Evolutionary conservation across 495 filamentous ascomycete genomes (phyloP).

Genomic region (Neurospora terricola): DNA sequence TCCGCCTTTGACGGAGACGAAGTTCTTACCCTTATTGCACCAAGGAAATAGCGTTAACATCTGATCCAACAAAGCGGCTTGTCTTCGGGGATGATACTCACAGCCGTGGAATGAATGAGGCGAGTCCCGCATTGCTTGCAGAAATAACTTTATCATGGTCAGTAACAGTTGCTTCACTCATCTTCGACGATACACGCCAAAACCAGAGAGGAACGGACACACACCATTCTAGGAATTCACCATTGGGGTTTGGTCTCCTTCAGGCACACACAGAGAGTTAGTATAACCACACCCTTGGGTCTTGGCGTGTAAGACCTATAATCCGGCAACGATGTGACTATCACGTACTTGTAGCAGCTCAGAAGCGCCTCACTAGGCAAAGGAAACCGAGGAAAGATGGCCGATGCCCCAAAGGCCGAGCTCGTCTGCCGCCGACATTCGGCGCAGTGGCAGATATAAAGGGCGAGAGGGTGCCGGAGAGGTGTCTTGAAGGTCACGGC

Average conservation of each 20-base stretch:
- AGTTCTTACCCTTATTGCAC: slow-evolving; percentile 31
- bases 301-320: neutral
- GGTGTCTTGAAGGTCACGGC: slow-evolving; percentile 52
- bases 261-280: neutral
- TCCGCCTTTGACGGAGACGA: slow-evolving; percentile 51
- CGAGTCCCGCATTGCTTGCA: slow-evolving; percentile 51
- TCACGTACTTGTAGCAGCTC: slow-evolving; percentile 37
- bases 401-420: slow-evolving; percentile 57
- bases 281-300: neutral
- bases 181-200: neutral
- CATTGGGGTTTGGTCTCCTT: slow-evolving; percentile 27
- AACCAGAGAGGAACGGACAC: slow-evolving; percentile 2
- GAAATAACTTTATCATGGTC: slow-evolving; percentile 35
- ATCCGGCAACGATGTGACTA: neutral
- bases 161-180: neutral
- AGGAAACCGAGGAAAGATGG: slow-evolving; percentile 53
- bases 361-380: slow-evolving; percentile 35
- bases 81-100: slow-evolving; percentile 9
- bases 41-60: neutral
- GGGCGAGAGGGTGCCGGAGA: slow-evolving; percentile 39
- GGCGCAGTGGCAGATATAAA: slow-evolving; percentile 62
- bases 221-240: slow-evolving; percentile 38
- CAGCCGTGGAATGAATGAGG: slow-evolving; percentile 44
- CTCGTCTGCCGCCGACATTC: slow-evolving; percentile 57
- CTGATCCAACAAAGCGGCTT: neutral